These are phyloP conservation scores for Lactarius deliciosus DNA, from an alignment of 768 basidiomycete species.

Conservation along the genomic window DNA sequence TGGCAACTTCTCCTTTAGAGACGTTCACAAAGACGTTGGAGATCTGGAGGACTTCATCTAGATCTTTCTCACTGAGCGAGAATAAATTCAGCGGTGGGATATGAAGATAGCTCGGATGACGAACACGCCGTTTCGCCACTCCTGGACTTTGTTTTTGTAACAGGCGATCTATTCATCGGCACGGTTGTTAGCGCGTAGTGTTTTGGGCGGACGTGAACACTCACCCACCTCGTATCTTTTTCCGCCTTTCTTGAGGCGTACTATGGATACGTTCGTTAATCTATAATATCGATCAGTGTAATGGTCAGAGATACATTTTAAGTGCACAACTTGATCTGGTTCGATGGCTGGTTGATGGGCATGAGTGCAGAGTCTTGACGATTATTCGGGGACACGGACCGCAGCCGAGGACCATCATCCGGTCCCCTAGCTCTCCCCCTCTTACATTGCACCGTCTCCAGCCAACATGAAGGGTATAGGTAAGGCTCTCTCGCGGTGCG, in stretches of 20 bases:
- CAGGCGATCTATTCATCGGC: slow-evolving; percentile 72
- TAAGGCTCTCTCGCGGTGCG: slow-evolving; percentile 74
- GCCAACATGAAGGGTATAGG: slow-evolving; percentile 66
- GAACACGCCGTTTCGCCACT: slow-evolving; percentile 90
- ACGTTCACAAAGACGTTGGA: slow-evolving; percentile 95
- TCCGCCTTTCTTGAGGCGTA: slow-evolving; percentile 93
- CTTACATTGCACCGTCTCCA: not conserved
- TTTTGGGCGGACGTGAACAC: not conserved
- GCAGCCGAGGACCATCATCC: not conserved
- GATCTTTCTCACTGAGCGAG: slow-evolving; percentile 71
- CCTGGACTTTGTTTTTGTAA: slow-evolving; percentile 99
- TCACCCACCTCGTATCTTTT: slow-evolving; percentile 91
- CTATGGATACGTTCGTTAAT: slow-evolving; percentile 95
- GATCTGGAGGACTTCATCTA: slow-evolving; percentile 96
- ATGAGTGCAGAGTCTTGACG: slow-evolving; percentile 31
- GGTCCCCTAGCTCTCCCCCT: not conserved
- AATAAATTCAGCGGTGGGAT: slow-evolving; percentile 7
- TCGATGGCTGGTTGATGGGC: slow-evolving; percentile 80
- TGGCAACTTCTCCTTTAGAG: slow-evolving; percentile 92
- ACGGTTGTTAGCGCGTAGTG: not conserved
- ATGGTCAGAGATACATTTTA: slow-evolving; percentile 12
- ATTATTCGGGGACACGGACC: not conserved
- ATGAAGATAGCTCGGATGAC: slow-evolving; percentile 33
- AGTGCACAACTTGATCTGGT: slow-evolving; percentile 50
- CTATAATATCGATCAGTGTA: slow-evolving; percentile 42